phyloP scores from a whole-genome alignment of 1,139 yeast species.

The Nakaseomyces sp. region DNA sequence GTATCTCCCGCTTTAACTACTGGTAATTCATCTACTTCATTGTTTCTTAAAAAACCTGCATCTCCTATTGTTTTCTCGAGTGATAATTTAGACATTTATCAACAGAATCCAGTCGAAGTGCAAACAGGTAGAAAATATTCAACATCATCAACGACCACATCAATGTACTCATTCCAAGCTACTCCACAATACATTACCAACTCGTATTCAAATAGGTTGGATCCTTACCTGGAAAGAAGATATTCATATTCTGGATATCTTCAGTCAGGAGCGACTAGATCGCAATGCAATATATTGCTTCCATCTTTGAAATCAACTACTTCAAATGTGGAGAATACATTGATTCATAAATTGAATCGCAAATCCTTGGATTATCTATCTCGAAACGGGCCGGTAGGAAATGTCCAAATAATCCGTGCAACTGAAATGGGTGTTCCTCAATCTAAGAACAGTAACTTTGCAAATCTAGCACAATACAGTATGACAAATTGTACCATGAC shows the following conservation, averaged over 20 bases:
- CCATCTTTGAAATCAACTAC: conserved; percentile 1
- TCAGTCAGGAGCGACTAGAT: neutral
- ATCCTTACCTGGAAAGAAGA: neutral
- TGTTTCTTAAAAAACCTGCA: neutral
- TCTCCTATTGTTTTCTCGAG: neutral
- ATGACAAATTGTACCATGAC: neutral
- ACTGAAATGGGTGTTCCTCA: neutral
- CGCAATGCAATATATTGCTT: neutral
- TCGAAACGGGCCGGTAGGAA: neutral
- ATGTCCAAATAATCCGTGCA: neutral
- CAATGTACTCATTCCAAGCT: neutral
- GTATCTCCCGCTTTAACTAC: neutral
- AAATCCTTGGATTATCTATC: conserved; percentile 1
- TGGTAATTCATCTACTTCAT: neutral
- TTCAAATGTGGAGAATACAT: neutral
- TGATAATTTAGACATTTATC: neutral
- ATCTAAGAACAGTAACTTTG: neutral
- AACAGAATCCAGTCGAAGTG: neutral
- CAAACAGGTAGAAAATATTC: neutral
- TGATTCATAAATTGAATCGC: conserved; percentile 1
- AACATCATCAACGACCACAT: neutral
- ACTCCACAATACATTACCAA: neutral
- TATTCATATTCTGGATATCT: neutral
- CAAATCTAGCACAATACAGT: neutral
- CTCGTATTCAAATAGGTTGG: neutral